Evolutionary conservation across 1,139 yeast species (phyloP).

Genomic region (Kodamaea alishanica): DNA sequence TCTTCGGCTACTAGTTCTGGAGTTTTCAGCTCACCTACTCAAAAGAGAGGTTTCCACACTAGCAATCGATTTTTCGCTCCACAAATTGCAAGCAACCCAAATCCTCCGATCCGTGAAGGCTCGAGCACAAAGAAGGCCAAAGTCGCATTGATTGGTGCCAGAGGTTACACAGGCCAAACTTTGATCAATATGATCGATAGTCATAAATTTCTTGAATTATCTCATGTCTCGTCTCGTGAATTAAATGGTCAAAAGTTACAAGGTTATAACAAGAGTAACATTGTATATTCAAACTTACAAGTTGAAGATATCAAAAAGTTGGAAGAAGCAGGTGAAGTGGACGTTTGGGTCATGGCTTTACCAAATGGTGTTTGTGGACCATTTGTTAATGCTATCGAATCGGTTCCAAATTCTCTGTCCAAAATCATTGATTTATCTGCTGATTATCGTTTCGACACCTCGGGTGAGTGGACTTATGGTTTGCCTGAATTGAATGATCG

Average conservation of each 20-base stretch:
- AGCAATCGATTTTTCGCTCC: slow-evolving; percentile 24
- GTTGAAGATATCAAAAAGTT: slow-evolving; percentile 78
- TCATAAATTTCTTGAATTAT: slow-evolving; percentile 82
- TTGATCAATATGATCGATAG: slow-evolving; percentile 79
- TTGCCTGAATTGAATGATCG: slow-evolving; percentile 80
- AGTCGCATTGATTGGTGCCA: slow-evolving; percentile 95
- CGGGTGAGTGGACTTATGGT: slow-evolving; percentile 90
- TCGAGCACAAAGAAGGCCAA: slow-evolving; percentile 58
- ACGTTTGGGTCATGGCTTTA: slow-evolving; percentile 98
- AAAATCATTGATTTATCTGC: slow-evolving; percentile 92
- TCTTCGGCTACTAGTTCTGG: slow-evolving; percentile 42
- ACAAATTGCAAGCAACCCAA: slow-evolving; percentile 51
- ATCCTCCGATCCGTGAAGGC: slow-evolving; percentile 66
- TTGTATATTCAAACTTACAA: slow-evolving; percentile 80
- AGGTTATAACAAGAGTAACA: slow-evolving; percentile 79
- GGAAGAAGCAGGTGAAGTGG: slow-evolving; percentile 76
- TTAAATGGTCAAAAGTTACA: slow-evolving; percentile 79
- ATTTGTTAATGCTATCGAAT: slow-evolving; percentile 88
- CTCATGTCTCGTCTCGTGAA: slow-evolving; percentile 95
- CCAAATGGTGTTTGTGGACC: slow-evolving; percentile 98
- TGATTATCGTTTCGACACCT: slow-evolving; percentile 87
- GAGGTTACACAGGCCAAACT: slow-evolving; percentile 97
- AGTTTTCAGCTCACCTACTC: slow-evolving; percentile 35
- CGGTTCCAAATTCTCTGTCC: slow-evolving; percentile 55
- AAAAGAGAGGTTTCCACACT: slow-evolving; percentile 40